Base-by-base conservation (phyloP, 129 eudicot genomes). In the Cynara cardunculus region DNA sequence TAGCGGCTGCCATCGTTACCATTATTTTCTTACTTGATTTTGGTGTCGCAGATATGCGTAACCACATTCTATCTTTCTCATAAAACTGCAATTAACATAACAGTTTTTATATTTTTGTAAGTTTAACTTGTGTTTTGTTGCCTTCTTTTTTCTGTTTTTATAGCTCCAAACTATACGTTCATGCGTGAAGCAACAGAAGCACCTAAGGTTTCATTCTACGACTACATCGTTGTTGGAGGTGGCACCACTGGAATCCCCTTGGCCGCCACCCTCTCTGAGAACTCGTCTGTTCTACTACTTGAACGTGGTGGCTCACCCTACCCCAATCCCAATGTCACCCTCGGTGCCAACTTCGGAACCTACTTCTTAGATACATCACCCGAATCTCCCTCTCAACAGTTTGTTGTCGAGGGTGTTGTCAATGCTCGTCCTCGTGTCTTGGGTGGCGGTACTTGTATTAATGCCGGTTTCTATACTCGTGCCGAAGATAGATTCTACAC, bases 291-390 rank as follows among this genome's bases (percentile, higher is more conserved):
- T 19, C 86, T 91, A 71, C 82, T 91, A 80, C 93, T 91, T 22
- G 96, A 91, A 59, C 92, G 96, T 1, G 96, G 96, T 46, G 96
- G 89, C 76, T 87, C 93, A 0, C 96, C 96, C 30, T 91, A 91
- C 81, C 81, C 81, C 19, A 87, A 86, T 73, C 83, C 88, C 31
- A 88, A 91, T 82, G 85, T 90, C 30, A 90, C 96, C 62, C 13
- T 69, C 21, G 56, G 87, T 11, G 22, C 79, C 0, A 73, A 86
- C 32, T 91, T 87, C 62, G 91, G 90, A 0, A 24, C 21, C 2
- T 72, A 87, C 75, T 89, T 88, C 30, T 73, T 86, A 5, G 92
- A 90, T 76, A 84, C 66, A 13, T 82, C 86, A 18, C 83, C 75
- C 1, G 16, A 89, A 18, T 90, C 95, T 49, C 95, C 95, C 1